A percentile compares a stretch with the other conserved stretches of the same genome.
These are phyloP conservation scores for Diplodia scrobiculata DNA, from an alignment of 2,329 filamentous ascomycete species.

Conservation along the genomic window DNA sequence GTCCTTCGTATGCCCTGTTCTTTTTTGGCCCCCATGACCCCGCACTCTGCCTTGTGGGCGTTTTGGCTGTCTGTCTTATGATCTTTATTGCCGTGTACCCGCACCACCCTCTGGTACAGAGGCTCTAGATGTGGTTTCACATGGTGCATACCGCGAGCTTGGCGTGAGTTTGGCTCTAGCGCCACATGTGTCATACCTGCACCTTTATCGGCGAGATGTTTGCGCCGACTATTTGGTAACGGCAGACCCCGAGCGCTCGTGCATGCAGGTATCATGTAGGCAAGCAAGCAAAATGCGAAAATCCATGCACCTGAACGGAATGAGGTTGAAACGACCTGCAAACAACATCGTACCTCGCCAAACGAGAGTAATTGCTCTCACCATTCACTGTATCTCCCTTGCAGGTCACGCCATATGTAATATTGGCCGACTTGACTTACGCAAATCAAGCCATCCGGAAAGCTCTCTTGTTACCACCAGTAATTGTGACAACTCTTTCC, in stretches of 20 bases:
- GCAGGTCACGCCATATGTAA: no score
- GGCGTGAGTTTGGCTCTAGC: background rate
- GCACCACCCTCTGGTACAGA: background rate
- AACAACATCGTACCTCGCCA: background rate
- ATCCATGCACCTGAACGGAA: background rate
- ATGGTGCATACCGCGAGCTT: background rate
- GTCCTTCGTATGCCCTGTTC: background rate
- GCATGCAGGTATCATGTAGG: background rate
- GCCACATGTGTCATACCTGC: background rate
- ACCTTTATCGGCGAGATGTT: background rate
- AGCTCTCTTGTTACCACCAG: no score
- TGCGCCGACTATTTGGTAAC: background rate
- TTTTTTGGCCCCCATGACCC: background rate
- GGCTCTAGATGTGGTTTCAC: background rate
- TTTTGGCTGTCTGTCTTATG: constrained; percentile 1
- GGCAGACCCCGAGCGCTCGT: background rate
- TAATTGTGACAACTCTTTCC: no score
- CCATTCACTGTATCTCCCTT: no score
- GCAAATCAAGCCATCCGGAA: no score
- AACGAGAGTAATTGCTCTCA: no score
- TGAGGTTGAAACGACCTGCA: background rate
- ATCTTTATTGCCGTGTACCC: background rate
- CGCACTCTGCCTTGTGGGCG: background rate
- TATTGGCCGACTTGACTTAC: no score
- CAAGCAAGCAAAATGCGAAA: background rate